Evolutionary conservation across 371 early-diverging fungal species (phyloP), one percentile per base, ranked within the genome.

Genomic region (Saksenaea oblongispora): DNA sequence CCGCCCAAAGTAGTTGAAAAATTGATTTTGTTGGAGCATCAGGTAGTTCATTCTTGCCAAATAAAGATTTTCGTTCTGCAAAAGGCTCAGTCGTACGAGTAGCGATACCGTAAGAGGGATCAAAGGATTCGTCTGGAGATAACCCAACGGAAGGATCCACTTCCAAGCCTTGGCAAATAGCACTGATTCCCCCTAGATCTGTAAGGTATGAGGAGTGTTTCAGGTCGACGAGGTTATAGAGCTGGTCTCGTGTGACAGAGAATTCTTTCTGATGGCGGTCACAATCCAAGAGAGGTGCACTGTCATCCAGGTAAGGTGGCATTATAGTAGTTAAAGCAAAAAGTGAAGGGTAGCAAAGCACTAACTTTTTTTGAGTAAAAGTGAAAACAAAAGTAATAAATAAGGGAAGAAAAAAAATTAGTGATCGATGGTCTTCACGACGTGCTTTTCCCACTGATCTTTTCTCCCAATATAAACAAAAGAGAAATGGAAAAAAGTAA

Each of bases 61-160:
- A 84, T 51, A 66, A 60, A 37, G 63, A 36, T 58, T 64, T 77
- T 34, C 87, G 79, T 26, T 77, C 73, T 24, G n/a, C 67, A 35
- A 76, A 67, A 3, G 66, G 35, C 27, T 59, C 77, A 59, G 54
- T 47, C 10, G n/a, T 47, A 22, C 51, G 51, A 47, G 51, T 8
- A 22, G 60, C 55, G 14, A 67, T 34, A 51, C 65, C 66, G 41
- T 68, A 64, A 15, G 34, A 61, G 13, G 65, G 66, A 61, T 65
- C 41, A 39, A 72, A 69, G 15, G 69, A 74, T 72, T 90, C 92
- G 66, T 89, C 87, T 37, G 84, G 73, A 36, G 59, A 68, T 17
- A 92, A 73, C 9, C 93, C 93, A 10, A 76, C 57, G 9, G 71
- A 70, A 47, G 87, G 87, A 64, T 92, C 87, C 0, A 88, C 88